Base-by-base conservation (phyloP, 2,329 filamentous ascomycete genomes). In the Neopestalotiopsis sp. region DNA sequence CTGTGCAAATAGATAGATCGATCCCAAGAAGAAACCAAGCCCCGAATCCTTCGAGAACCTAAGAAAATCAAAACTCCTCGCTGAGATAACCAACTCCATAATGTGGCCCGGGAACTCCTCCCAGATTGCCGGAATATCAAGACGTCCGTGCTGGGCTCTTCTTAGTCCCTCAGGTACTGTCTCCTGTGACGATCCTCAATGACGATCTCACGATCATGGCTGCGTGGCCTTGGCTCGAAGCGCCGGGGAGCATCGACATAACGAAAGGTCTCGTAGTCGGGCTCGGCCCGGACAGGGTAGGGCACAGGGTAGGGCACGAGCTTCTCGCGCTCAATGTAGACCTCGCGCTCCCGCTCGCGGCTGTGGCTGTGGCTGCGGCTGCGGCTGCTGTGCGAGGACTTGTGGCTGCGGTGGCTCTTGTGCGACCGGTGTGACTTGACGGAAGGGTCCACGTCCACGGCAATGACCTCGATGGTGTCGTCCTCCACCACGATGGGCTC, bases 291-390 rank as follows among this genome's bases (percentile, higher is more conserved):
- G 20, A 76, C 76, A 64, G 78, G 78, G n/a, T 81, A 78, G 20
- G 81, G 83, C 2, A 84, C 80, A 7, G 77, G 81, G 58, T 80
- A 75, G 10, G 79, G 79, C 7, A 83, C 75, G 45, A 83, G 84
- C 17, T 87, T 79, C 62, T 84, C 72, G 65, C 81, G 80, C 74
- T 89, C 86, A 32, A 86, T 81, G 78, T 88, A 85, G 70, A 88
- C 82, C 74, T 85, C 81, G 64, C 86, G 80, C 74, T 88, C 85
- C 42, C 78, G 78, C 60, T 86, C 82, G 14, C 78, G 74, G 61
- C 70, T 73, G 61, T 70, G 60, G 38, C 65, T 67, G 70, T 76
- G 77, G 64, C 75, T 75, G 13, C 76, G 74, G 69, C 76, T 77
- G 66, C 76, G 71, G 56, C 75, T 71, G 63, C 72, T 75, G 69